phyloP scores from a whole-genome alignment of 2,329 filamentous ascomycete genomes.

The Diplodia corticola region DNA sequence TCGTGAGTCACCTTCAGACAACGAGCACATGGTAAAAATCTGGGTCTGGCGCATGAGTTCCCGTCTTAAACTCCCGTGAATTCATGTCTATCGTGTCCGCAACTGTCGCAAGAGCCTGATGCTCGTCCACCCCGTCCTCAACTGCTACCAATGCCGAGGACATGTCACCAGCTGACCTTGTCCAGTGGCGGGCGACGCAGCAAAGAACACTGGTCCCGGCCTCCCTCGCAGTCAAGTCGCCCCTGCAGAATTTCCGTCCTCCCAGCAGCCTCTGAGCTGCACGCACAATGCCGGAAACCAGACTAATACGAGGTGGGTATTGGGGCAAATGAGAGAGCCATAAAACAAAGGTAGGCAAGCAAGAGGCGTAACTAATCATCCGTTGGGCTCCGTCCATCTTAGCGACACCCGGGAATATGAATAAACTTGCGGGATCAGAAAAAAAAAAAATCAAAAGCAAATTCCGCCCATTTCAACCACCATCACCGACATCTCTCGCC shows the following conservation, averaged over 20 bases:
- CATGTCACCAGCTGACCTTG: background rate
- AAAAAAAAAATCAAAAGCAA: background rate
- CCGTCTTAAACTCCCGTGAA: conserved; percentile 18
- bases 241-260: background rate
- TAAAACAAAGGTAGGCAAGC: background rate
- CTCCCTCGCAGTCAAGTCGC: background rate
- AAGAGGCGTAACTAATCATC: background rate
- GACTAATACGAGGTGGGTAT: background rate
- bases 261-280: background rate
- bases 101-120: background rate
- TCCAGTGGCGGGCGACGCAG: background rate
- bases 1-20: background rate
- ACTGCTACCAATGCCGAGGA: too few species aligned
- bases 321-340: background rate
- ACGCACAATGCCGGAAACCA: background rate
- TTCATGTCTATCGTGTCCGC: conserved; percentile 21
- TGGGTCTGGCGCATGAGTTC: background rate
- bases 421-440: conserved; percentile 12
- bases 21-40: background rate
- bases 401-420: background rate
- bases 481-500: background rate
- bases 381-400: background rate
- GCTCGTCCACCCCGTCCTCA: background rate
- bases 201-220: background rate
- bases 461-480: conserved; percentile 7